phyloP scores from a whole-genome alignment of 2,329 filamentous ascomycete genomes.

The Immersiporthe knoxdaviesiana region DNA sequence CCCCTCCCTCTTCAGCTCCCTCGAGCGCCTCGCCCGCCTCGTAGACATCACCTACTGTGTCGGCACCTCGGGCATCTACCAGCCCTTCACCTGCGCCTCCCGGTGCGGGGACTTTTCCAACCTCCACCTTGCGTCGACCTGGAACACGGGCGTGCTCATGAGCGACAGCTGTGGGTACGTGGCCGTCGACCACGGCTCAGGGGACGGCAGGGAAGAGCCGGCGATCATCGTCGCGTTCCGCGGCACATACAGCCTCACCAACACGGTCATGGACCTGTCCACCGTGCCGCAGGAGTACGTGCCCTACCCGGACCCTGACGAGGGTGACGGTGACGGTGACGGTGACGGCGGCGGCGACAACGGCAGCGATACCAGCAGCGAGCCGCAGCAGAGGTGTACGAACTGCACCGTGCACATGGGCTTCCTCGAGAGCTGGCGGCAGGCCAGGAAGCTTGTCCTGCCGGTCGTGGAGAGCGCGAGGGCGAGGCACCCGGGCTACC shows the following conservation, averaged over 20 bases:
- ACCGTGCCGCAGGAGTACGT: conserved; percentile 89
- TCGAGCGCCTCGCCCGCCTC: conserved; percentile 86
- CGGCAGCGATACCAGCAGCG: neutral
- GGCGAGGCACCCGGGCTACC: conserved; percentile 68
- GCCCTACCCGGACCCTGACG: conserved; percentile 71
- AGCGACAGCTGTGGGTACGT: conserved; percentile 94
- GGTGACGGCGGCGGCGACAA: no score
- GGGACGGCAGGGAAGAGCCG: conserved; percentile 33
- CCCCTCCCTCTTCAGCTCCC: conserved; percentile 69
- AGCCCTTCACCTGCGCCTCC: conserved; percentile 83
- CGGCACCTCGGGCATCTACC: conserved; percentile 76
- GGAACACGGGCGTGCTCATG: conserved; percentile 86
- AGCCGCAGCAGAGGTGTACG: conserved; percentile 62
- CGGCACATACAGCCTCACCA: conserved; percentile 91
- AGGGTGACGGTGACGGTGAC: conserved; percentile 35
- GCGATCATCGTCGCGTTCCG: conserved; percentile 85
- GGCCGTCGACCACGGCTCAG: conserved; percentile 73
- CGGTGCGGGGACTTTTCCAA: conserved; percentile 82
- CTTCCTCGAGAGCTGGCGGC: conserved; percentile 83
- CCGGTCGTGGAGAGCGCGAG: conserved; percentile 65
- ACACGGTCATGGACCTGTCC: conserved; percentile 87
- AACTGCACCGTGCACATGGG: conserved; percentile 94
- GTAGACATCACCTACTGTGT: conserved; percentile 97
- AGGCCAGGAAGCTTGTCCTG: conserved; percentile 71
- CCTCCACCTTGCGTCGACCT: conserved; percentile 80